These are phyloP conservation scores for Yamadazyma triangularis DNA, from an alignment of 1,139 yeast species.

Conservation along the genomic window DNA sequence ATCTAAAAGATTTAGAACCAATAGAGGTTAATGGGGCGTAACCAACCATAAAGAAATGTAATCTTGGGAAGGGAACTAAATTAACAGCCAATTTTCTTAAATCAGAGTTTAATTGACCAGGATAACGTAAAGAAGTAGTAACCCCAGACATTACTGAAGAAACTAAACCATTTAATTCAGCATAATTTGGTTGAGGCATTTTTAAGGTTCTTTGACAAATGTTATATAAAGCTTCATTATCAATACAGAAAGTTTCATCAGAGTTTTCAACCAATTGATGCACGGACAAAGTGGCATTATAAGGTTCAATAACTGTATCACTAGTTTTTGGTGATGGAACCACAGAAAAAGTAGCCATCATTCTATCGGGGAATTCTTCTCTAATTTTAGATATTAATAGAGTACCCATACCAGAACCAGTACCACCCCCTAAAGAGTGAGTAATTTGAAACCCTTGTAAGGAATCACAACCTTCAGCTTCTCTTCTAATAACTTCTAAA, in stretches of 20 bases:
- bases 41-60: conserved; percentile 93
- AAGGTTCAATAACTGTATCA: conserved; percentile 92
- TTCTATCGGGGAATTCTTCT: conserved; percentile 89
- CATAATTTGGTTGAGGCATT: conserved; percentile 71
- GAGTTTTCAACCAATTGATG: conserved; percentile 88
- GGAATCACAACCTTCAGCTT: conserved; percentile 89
- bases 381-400: conserved; percentile 72
- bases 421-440: conserved; percentile 94
- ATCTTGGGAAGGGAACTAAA: conserved; percentile 90
- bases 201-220: conserved; percentile 84
- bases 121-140: conserved; percentile 83
- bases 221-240: conserved; percentile 87
- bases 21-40: conserved; percentile 86
- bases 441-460: conserved; percentile 93
- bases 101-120: conserved; percentile 91
- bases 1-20: conserved; percentile 76
- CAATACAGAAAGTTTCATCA: conserved; percentile 92
- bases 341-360: conserved; percentile 94
- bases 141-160: conserved; percentile 94
- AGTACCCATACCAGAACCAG: conserved; percentile 96
- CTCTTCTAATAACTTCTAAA: conserved; percentile 85
- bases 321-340: conserved; percentile 89
- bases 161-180: conserved; percentile 74
- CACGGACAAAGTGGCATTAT: conserved; percentile 87
- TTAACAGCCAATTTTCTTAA: conserved; percentile 88